Evolutionary conservation across 2,329 filamentous ascomycete species (phyloP).

Genomic region (Phyllosticta paracitricarpa): DNA sequence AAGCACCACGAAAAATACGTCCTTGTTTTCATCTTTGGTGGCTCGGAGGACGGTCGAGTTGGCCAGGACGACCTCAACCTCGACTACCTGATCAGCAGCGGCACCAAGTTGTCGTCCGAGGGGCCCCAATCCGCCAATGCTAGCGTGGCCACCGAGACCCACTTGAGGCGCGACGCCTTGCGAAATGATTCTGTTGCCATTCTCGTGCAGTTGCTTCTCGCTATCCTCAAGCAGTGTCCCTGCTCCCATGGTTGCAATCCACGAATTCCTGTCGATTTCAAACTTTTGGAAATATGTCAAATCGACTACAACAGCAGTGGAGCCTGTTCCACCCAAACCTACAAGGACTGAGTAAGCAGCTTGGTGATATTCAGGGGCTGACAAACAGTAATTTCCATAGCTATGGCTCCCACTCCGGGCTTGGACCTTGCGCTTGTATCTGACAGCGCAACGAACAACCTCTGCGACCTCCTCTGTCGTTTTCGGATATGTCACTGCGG

Average conservation of each 20-base stretch:
- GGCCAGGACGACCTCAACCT: constrained; percentile 30
- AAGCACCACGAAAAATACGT: constrained; percentile 34
- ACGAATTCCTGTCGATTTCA: constrained; percentile 32
- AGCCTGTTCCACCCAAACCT: constrained; percentile 38
- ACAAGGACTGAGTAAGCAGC: not conserved
- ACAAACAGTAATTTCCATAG: constrained; percentile 40
- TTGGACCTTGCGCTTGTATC: constrained; percentile 45
- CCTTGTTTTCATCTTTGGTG: constrained; percentile 24
- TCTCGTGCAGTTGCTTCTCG: constrained; percentile 24
- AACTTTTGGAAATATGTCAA: constrained; percentile 40
- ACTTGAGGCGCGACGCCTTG: constrained; percentile 23
- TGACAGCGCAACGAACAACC: constrained; percentile 48
- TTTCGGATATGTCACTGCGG: constrained; percentile 47
- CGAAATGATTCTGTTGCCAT: constrained; percentile 24
- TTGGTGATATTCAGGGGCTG: not conserved
- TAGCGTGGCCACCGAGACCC: constrained; percentile 28
- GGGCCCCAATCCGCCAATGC: constrained; percentile 27
- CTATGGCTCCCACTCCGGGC: constrained; percentile 56
- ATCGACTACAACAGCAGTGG: constrained; percentile 40
- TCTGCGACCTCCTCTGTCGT: constrained; percentile 43
- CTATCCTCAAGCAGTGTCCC: constrained; percentile 39
- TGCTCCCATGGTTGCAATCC: constrained; percentile 38
- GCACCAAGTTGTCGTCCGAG: constrained; percentile 24
- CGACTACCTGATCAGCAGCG: constrained; percentile 25
- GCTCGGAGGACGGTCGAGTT: constrained; percentile 30